A percentile compares a stretch with the other conserved stretches of the same genome.
These are phyloP conservation scores for Neocatenulostroma microsporum DNA, from an alignment of 2,329 filamentous ascomycete species.

Conservation along the genomic window DNA sequence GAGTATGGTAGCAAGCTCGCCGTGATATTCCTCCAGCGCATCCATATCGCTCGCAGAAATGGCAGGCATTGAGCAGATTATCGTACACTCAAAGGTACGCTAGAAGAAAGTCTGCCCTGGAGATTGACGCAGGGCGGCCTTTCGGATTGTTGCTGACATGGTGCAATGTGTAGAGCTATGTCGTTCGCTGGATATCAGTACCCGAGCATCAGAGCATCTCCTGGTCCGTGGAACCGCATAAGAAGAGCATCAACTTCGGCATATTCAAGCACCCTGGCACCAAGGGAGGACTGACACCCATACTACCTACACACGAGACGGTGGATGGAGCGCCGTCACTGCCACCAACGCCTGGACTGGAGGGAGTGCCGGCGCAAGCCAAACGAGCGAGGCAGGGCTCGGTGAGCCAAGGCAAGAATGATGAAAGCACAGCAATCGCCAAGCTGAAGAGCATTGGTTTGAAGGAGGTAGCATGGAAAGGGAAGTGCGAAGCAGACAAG, in stretches of 20 bases:
- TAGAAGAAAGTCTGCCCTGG: no score
- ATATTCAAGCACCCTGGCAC: constrained; percentile 93
- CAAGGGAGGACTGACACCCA: constrained; percentile 46
- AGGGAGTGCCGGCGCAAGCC: constrained; percentile 28
- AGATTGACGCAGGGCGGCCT: background rate
- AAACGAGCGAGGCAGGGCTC: constrained; percentile 38
- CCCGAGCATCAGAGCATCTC: constrained; percentile 86
- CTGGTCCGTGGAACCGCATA: constrained; percentile 96
- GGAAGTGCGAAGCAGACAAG: constrained; percentile 94
- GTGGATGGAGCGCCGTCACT: constrained; percentile 32
- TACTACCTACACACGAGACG: constrained; percentile 35
- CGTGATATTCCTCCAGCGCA: no score
- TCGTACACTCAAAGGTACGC: constrained; percentile 91
- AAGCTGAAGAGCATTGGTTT: constrained; percentile 56
- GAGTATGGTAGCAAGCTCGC: no score
- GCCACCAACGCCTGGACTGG: constrained; percentile 29
- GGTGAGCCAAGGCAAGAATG: constrained; percentile 38
- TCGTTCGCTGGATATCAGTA: constrained; percentile 94
- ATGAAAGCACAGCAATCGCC: constrained; percentile 56
- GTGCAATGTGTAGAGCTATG: constrained; percentile 64
- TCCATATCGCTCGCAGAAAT: no score
- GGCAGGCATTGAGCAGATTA: constrained; percentile 93
- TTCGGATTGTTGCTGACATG: background rate
- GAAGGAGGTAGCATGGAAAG: constrained; percentile 66
- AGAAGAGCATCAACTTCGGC: constrained; percentile 97